Evolutionary conservation across 805 yeast genomes (phyloP).

Genomic region (Candida ficus): DNA sequence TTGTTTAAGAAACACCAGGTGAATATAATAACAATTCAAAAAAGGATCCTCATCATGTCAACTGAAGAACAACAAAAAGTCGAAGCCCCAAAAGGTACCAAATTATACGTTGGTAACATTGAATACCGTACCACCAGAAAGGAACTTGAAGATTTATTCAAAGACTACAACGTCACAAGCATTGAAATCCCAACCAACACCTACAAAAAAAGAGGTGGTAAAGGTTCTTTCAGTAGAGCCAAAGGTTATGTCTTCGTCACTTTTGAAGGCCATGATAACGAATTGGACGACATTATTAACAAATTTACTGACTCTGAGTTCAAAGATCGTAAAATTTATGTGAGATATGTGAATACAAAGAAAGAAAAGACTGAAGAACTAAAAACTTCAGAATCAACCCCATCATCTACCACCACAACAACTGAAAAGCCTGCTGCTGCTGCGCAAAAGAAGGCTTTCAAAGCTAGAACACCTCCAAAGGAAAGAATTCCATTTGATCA

Average conservation of each 20-base stretch:
- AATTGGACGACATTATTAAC: slow-evolving; percentile 38
- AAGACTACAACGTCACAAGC: slow-evolving; percentile 39
- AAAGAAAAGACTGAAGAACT: slow-evolving; percentile 8
- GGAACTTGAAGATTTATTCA: slow-evolving; percentile 47
- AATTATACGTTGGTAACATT: slow-evolving; percentile 57
- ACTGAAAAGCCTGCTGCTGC: slow-evolving; percentile 3
- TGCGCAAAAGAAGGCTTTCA: slow-evolving; percentile 4
- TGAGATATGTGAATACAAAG: slow-evolving; percentile 32
- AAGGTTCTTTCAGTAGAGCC: slow-evolving; percentile 32
- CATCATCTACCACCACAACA: not conserved
- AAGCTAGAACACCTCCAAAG: slow-evolving; percentile 5
- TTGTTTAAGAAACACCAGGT: not conserved
- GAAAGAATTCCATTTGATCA: slow-evolving; percentile 31
- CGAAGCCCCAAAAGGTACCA: slow-evolving; percentile 28
- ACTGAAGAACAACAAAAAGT: slow-evolving; percentile 1
- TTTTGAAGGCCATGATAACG: slow-evolving; percentile 36
- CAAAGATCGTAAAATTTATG: slow-evolving; percentile 43
- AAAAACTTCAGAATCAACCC: not conserved
- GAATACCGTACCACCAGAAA: slow-evolving; percentile 59
- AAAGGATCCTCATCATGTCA: not conserved
- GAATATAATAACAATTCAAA: not conserved
- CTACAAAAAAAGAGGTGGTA: slow-evolving; percentile 27
- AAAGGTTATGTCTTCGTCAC: slow-evolving; percentile 61
- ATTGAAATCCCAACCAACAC: slow-evolving; percentile 49
- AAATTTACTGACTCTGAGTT: slow-evolving; percentile 37